A percentile compares a stretch with the other conserved stretches of the same genome.
These are phyloP conservation scores for Monilinia polystroma DNA, from an alignment of 2,329 filamentous ascomycete species.

Conservation along the genomic window DNA sequence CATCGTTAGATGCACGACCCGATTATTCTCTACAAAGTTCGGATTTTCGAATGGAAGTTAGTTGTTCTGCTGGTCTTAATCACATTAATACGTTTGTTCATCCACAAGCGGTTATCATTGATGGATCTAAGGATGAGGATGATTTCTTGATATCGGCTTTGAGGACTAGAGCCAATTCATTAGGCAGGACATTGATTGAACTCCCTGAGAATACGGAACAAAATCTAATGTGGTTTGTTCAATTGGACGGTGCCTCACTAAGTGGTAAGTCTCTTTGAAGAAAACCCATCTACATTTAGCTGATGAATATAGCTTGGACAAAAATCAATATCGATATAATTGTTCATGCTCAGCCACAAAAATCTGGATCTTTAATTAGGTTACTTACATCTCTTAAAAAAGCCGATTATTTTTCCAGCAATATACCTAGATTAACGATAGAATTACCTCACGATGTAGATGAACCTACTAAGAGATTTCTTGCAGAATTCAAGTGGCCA, in stretches of 20 bases:
- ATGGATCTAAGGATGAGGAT: conserved; percentile 67
- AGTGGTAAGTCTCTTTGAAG: conserved; percentile 48
- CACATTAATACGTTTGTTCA: conserved; percentile 73
- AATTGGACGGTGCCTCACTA: conserved; percentile 71
- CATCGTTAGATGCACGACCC: conserved; percentile 65
- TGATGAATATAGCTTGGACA: conserved; percentile 65
- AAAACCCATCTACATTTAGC: conserved; percentile 24
- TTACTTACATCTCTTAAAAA: conserved; percentile 72
- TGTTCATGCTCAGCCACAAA: conserved; percentile 69
- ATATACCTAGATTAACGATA: conserved; percentile 73
- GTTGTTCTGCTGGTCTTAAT: conserved; percentile 64
- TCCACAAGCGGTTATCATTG: conserved; percentile 67
- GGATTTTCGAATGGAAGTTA: conserved; percentile 65
- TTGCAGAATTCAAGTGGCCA: conserved; percentile 69
- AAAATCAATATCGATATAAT: conserved; percentile 76
- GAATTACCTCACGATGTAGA: conserved; percentile 77
- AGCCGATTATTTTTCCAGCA: conserved; percentile 72
- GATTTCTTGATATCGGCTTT: conserved; percentile 63
- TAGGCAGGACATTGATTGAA: conserved; percentile 67
- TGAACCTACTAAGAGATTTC: conserved; percentile 57
- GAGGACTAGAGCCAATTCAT: conserved; percentile 51
- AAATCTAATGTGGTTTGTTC: conserved; percentile 72
- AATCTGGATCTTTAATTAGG: conserved; percentile 72
- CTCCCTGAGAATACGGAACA: conserved; percentile 64
- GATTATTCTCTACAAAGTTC: conserved; percentile 70